Base-by-base conservation (phyloP, 495 filamentous ascomycete species). In the Stereocaulon alpinum region DNA sequence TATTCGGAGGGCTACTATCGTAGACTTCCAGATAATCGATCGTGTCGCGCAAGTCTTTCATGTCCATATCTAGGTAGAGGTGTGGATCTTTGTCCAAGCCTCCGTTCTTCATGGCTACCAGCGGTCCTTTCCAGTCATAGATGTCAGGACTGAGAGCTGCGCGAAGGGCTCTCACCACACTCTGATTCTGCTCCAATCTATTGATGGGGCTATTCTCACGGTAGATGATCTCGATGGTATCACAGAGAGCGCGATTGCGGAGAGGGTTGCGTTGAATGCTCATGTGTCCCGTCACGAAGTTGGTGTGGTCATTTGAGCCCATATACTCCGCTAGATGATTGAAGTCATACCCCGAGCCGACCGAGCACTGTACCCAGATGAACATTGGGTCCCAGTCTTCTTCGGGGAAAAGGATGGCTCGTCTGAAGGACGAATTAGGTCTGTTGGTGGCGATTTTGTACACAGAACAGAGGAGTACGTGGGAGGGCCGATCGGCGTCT, bases 1-100 rank as follows among this genome's bases (percentile, higher is more conserved):
- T 24, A 3, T 24, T 24, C 24, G 3, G 3, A 24, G 24, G 24
- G 24, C 24, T 24, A 24, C 24, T 1, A 24, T 24, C 24, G 24
- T 24, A 24, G 3, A 24, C 24, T 24, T 24, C 41, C 22, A 74
- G 64, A 29, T 59, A 64, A 45, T 74, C 69, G 10, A 66, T 41
- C 6, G 68, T 50, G 52, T 71, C 63, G 14, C 68, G 65, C 40
- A 68, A 71, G 52, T 72, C 71, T n/a, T 61, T 59, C 62, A 67
- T 65, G 29, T 66, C 64, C 17, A 74, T 58, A 53, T 74, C 64
- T 32, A 14, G 55, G 50, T 61, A 24, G 66, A 44, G 5, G 6
- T 1, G 14, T 14, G 24, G 3, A 3, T 24, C 24, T 24, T 24
- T 24, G 24, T 24, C 3, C 24, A 24, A 24, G 3, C 24, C 24